Base-by-base conservation (phyloP, 495 filamentous ascomycete species). In the Penicillium salamii region DNA sequence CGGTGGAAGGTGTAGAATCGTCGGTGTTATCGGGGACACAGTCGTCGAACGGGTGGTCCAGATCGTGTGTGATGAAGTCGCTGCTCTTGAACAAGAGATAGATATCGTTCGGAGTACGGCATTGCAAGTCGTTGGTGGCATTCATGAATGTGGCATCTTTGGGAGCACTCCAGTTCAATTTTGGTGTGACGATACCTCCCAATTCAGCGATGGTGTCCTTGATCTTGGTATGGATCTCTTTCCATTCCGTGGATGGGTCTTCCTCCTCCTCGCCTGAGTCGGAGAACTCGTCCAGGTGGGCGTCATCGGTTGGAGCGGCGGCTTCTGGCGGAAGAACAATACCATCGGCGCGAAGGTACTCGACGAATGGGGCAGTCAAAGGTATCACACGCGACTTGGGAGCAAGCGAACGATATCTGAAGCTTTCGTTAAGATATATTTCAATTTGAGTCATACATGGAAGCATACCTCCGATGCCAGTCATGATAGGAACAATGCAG, bases 71-170 rank as follows among this genome's bases (percentile, higher is more conserved):
- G 43, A 97, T 79, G 63, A 97, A 99, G 57, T 91, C 88, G 3
- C 88, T 93, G 59, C 83, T 88, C 63, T 99, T 97, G 2, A 99
- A 77, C 2, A 99, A 76, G 11, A 97, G 75, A 59, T 97, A 99
- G 31, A 99, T 81, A 58, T 99, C 93, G 56, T 91, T 91, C 0
- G 93, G 78, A 1, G 80, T 82, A 1, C 80, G 81, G 69, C 93
- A 99, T 64, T 96, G 89, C 58, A 95, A 83, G 29, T 85, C 91
- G 58, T 97, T 97, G 21, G 88, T 90, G 1, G 89, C 84, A 12
- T 80, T 81, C 70, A 98, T 97, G 83, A 89, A 97, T n/a, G 87
- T 88, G 7, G 93, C 95, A 63, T 99, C 93, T 66, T 97, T 97
- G 0, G 93, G 93, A 3, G 88, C 82, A 23, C 91, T 96, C 93